Base-by-base conservation (phyloP, 768 basidiomycete species). In the Phallus indusiatus region DNA sequence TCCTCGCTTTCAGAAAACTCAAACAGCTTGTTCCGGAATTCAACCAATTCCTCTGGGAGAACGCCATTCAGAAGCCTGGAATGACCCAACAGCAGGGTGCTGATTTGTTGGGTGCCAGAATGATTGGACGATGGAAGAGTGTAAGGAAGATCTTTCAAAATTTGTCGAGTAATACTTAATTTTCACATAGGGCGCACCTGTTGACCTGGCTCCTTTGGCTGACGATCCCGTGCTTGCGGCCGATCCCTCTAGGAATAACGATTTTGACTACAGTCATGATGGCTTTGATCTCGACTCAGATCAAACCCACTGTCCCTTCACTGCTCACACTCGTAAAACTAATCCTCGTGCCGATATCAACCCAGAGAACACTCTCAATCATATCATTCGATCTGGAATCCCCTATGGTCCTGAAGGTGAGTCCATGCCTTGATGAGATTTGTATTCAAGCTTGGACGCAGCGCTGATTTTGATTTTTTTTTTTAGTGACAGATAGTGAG, bases 391-490 rank as follows among this genome's bases (percentile, higher is more conserved):
- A 21, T 62, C 65, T 9, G 71, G 71, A n/a, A 72, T 71, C 61
- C 73, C 73, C 9, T 74, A 72, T 54, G 73, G 74, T 14, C 57
- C 62, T 8, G 69, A 73, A 61, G 67, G 6, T 7, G 18, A 33
- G 35, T 42, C n/a, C 14, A 12, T n/a, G 12, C 42, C 42, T 10
- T 42, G 4, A 63, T 20, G 73, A 76, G 46, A 80, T 80, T 63
- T 71, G 75, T 64, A 11, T 34, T 14, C 47, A 28, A 55, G 60
- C 55, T 16, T 42, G 42, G 16, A 60, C 77, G 78, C 37, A 72
- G 77, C 24, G 76, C 78, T 21, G 70, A 79, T 48, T 77, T 82
- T 78, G 63, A 80, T 79, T 1, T n/a, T n/a, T n/a, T n/a, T n/a
- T n/a, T n/a, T 76, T 79, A 33, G 79, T 79, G 16, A 76, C 78